Evolutionary conservation across 352 stramenopile species (phyloP).

Genomic region (Phytophthora tubulina): DNA sequence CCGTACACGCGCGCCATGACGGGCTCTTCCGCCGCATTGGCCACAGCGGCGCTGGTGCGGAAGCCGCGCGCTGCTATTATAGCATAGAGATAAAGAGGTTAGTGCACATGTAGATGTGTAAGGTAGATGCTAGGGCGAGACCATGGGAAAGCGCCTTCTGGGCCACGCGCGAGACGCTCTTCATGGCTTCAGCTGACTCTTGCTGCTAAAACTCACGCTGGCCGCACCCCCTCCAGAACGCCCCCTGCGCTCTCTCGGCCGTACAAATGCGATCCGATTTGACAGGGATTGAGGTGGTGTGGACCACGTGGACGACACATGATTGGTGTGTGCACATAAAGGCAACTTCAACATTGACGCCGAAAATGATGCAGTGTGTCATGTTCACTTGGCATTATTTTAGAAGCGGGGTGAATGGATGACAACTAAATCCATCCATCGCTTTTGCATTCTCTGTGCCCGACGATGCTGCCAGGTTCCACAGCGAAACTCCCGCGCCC

Average conservation of each 20-base stretch:
- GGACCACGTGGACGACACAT: slow-evolving; percentile 1
- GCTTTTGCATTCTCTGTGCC: neutral
- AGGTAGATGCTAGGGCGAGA: neutral
- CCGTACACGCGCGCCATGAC: slow-evolving; percentile 92
- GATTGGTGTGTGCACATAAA: slow-evolving; percentile 27
- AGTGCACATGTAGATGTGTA: neutral
- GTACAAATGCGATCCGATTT: slow-evolving; percentile 41
- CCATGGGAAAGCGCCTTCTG: slow-evolving; percentile 44
- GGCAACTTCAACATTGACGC: slow-evolving; percentile 32
- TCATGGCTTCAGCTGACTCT: slow-evolving; percentile 36
- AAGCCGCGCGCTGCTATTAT: slow-evolving; percentile 41
- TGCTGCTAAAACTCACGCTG: slow-evolving; percentile 31
- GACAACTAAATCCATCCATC: slow-evolving; percentile 6
- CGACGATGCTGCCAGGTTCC: slow-evolving; percentile 8
- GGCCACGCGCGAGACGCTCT: slow-evolving; percentile 48
- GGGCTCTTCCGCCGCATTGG: slow-evolving; percentile 56
- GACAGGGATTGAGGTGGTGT: slow-evolving; percentile 18
- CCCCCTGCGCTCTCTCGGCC: slow-evolving; percentile 22
- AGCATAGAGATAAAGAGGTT: neutral
- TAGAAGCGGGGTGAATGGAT: neutral
- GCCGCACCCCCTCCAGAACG: slow-evolving; percentile 36
- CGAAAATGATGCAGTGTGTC: slow-evolving; percentile 6
- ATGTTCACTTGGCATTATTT: neutral
- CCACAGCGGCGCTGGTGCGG: slow-evolving; percentile 48
- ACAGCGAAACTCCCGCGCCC: slow-evolving; percentile 12